Conservation (phyloP, 352 stramenopile species). For the Pythium grandisporangium region DNA sequence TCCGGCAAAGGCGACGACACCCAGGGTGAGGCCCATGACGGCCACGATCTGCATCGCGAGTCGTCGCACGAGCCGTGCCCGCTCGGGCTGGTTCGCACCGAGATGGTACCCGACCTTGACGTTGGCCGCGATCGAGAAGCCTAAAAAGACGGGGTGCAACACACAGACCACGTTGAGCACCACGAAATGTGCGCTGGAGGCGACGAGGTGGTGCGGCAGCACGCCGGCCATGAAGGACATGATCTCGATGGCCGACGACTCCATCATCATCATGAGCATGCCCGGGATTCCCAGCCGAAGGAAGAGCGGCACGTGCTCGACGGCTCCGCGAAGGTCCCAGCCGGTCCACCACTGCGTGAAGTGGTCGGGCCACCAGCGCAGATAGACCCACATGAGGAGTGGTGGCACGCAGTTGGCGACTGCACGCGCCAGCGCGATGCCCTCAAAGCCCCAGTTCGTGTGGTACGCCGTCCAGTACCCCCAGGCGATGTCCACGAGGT, state of each 20-base stretch:
- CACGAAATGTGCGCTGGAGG: slow-evolving; percentile 63
- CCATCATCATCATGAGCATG: slow-evolving; percentile 60
- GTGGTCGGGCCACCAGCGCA: slow-evolving; percentile 22
- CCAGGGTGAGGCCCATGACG: slow-evolving; percentile 20
- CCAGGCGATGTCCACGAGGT: slow-evolving; percentile 40
- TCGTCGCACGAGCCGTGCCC: slow-evolving; percentile 41
- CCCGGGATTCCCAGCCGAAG: slow-evolving; percentile 50
- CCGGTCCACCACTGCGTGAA: slow-evolving; percentile 47
- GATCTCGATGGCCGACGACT: slow-evolving; percentile 74
- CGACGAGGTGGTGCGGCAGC: slow-evolving; percentile 45
- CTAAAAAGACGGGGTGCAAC: slow-evolving; percentile 77
- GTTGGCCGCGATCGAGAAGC: slow-evolving; percentile 49
- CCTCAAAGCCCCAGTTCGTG: slow-evolving; percentile 67
- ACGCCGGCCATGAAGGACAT: slow-evolving; percentile 66
- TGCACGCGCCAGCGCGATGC: slow-evolving; percentile 55
- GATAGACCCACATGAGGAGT: slow-evolving; percentile 44
- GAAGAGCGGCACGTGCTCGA: slow-evolving; percentile 47
- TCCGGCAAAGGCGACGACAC: slow-evolving; percentile 25
- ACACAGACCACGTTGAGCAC: slow-evolving; percentile 60
- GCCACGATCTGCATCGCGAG: slow-evolving; percentile 26
- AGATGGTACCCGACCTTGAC: slow-evolving; percentile 73
- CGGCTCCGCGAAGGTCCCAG: slow-evolving; percentile 41
- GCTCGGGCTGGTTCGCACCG: slow-evolving; percentile 48
- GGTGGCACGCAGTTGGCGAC: slow-evolving; percentile 49
- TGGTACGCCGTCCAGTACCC: slow-evolving; percentile 72